Base-by-base conservation (phyloP, 495 filamentous ascomycete genomes). In the Rhizodiscina lignyota region DNA sequence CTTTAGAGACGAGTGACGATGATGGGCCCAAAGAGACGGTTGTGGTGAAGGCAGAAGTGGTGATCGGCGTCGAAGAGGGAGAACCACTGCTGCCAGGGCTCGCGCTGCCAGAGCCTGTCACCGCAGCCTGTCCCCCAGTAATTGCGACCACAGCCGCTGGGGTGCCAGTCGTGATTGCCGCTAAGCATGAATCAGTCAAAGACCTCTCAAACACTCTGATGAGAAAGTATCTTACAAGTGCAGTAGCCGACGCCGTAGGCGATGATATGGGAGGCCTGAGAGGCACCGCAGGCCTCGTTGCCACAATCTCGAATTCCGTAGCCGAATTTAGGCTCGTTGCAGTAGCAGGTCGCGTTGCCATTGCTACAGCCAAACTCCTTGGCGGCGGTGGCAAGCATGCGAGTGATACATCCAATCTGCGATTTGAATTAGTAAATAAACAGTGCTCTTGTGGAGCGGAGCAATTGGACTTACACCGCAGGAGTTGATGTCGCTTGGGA, bases 291-390 rank as follows among this genome's bases (percentile, higher is more conserved):
- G 34, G 68, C 64, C 56, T 77, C 53, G 37, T 60, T 53, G 34
- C 79, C 68, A 66, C 83, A 92, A 60, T 92, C 83, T 31, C 70
- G 76, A 40, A 92, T 62, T 50, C 83, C 83, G 49, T 72, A 79
- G 40, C 55, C 52, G 56, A 84, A 91, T 65, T 83, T 48, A 24
- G 47, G 33, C 39, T 69, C 67, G 27, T 58, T 63, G 70, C 83
- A 92, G 31, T 86, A 68, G 63, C 83, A 92, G 24, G 49, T 47
- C 22, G 67, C 36, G 53, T 83, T 68, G 36, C 58, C 56, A 11
- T 45, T 21, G 1, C 39, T 18, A 58, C 83, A 92, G 34, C 70
- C 69, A 38, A 85, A 63, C 5, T 18, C 30, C 5, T 59, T 45
- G n/a, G 55, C 41, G 36, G 76, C 72, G 60, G 72, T 62, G 39